phyloP scores from a whole-genome alignment of 225 moss, liverwort and hornwort species.

The Pleurozium schreberi region DNA sequence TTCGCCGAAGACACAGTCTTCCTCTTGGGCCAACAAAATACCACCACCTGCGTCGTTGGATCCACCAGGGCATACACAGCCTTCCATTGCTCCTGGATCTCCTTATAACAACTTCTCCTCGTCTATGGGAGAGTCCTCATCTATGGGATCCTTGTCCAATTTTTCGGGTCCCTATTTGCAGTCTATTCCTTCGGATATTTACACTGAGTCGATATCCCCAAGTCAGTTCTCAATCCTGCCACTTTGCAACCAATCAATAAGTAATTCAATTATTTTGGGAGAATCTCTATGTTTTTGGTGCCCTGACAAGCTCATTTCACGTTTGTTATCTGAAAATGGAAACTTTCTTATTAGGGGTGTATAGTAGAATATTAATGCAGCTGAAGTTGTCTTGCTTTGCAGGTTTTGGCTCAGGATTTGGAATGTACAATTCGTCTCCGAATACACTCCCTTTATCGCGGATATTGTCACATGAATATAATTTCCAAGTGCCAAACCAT shows the following conservation, averaged over 20 bases:
- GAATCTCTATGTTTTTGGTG: not conserved
- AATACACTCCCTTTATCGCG: conserved; percentile 16
- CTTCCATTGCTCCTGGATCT: conserved; percentile 15
- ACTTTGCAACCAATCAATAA: not conserved
- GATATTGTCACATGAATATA: conserved; percentile 22
- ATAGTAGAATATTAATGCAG: not conserved
- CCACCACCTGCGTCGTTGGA: conserved; percentile 41
- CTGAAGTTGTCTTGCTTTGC: not conserved
- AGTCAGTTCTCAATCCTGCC: conserved; percentile 11
- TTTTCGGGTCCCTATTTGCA: conserved; percentile 27
- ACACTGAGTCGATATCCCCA: conserved; percentile 21
- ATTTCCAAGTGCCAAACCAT: conserved; percentile 11
- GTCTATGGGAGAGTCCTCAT: conserved; percentile 42
- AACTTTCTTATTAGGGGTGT: not conserved
- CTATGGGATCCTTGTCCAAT: conserved; percentile 46
- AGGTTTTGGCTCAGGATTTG: conserved; percentile 45
- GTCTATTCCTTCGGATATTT: conserved; percentile 6
- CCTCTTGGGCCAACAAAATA: conserved; percentile 62
- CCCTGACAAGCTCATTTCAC: not conserved
- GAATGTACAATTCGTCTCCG: conserved; percentile 16
- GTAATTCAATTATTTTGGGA: not conserved
- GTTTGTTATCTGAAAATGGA: not conserved
- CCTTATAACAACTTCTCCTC: conserved; percentile 26
- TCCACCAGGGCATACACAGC: not conserved
- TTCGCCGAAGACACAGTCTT: conserved; percentile 61